A percentile compares a stretch with the other conserved stretches of the same genome.
Conservation (phyloP, 345 rosid species). For the Carallia pectinifolia region DNA sequence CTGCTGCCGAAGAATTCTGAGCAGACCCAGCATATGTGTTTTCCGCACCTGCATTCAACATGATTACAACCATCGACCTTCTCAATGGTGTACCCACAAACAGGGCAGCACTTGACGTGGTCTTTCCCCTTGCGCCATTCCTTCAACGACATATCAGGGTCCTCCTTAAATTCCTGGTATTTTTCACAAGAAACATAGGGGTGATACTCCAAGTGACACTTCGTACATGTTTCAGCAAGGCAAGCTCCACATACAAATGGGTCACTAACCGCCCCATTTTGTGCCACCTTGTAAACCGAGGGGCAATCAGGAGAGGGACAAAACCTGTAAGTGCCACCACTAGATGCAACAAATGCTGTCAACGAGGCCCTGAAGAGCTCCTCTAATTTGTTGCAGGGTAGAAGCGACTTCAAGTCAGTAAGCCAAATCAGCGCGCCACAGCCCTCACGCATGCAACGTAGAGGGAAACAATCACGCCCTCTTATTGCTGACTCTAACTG, state of each 20-base stretch:
- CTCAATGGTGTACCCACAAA: constrained; percentile 68
- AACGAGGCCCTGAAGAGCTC: constrained; percentile 82
- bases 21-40: constrained; percentile 87
- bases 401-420: constrained; percentile 56
- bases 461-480: constrained; percentile 60
- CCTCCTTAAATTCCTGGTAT: constrained; percentile 65
- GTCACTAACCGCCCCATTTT: constrained; percentile 27
- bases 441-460: constrained; percentile 48
- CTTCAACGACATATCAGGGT: constrained; percentile 73
- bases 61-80: constrained; percentile 89
- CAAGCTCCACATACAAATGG: constrained; percentile 82
- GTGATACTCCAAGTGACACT: constrained; percentile 79
- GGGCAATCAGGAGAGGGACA: constrained; percentile 93
- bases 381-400: constrained; percentile 62
- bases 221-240: constrained; percentile 61
- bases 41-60: constrained; percentile 71
- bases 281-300: constrained; percentile 61
- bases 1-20: constrained; percentile 39
- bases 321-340: constrained; percentile 61
- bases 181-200: constrained; percentile 65
- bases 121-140: constrained; percentile 79
- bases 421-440: constrained; percentile 55
- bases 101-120: constrained; percentile 66
- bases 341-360: constrained; percentile 58
- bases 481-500: constrained; percentile 24